Percentiles rank a stretch among this genome's conserved stretches.
These are phyloP conservation scores for Dacryopinax spathularia DNA, from an alignment of 768 basidiomycete species.

Conservation along the genomic window DNA sequence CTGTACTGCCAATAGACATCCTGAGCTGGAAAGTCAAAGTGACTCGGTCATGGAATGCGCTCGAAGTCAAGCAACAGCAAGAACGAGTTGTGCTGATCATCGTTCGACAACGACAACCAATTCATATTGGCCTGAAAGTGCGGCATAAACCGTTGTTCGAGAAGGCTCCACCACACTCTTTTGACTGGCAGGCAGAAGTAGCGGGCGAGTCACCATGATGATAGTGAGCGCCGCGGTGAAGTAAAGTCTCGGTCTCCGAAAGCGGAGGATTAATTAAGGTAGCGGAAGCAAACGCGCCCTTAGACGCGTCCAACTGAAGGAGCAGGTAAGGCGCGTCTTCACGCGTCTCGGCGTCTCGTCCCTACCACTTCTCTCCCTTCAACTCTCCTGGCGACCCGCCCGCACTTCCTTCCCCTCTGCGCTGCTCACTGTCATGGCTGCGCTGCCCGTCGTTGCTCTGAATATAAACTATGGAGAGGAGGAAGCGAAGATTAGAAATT, in stretches of 20 bases:
- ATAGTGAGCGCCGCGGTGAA: no score
- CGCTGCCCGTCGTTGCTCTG: slow-evolving; percentile 22
- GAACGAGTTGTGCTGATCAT: no score
- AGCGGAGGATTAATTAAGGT: neutral
- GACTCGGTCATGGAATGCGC: neutral
- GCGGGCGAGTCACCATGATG: no score
- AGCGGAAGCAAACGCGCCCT: neutral
- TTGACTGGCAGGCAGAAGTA: no score
- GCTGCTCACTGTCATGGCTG: slow-evolving; percentile 9
- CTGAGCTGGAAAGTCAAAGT: neutral
- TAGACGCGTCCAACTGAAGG: slow-evolving; percentile 1
- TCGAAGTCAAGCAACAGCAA: no score
- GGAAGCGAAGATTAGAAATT: slow-evolving; percentile 55
- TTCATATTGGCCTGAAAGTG: no score
- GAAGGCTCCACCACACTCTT: no score
- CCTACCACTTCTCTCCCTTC: neutral
- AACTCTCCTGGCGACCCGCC: neutral
- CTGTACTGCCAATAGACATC: no score
- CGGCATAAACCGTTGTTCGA: no score
- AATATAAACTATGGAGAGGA: slow-evolving; percentile 56
- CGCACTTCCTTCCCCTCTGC: neutral
- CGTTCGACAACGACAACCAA: no score
- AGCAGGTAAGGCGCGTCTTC: neutral
- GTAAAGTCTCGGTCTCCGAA: no score
- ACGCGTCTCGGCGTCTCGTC: neutral